phyloP scores from a whole-genome alignment of 192 early-diverging fungal genomes.

The Backusella liffmaniae region DNA sequence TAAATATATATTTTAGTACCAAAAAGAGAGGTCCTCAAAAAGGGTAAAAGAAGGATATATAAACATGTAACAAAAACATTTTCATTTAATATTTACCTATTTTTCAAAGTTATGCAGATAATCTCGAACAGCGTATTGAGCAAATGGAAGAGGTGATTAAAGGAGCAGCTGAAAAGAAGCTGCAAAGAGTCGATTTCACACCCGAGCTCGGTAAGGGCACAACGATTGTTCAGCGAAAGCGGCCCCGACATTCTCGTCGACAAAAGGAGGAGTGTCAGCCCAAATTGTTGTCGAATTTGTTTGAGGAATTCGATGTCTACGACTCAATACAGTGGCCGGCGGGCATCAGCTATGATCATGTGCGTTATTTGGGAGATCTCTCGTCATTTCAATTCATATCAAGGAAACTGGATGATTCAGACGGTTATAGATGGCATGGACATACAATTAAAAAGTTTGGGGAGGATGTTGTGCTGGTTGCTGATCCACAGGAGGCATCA shows the following conservation, averaged over 20 bases:
- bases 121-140: slow-evolving; percentile 11
- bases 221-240: not conserved
- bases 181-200: not conserved
- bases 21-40: not conserved
- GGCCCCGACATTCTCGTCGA: not conserved
- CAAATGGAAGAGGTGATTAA: not conserved
- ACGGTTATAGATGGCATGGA: not conserved
- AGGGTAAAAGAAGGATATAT: not conserved
- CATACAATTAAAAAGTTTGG: slow-evolving; percentile 16
- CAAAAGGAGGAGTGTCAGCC: not conserved
- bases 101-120: not conserved
- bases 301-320: not conserved
- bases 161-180: not conserved
- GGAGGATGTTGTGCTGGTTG: slow-evolving; percentile 19
- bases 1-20: not conserved
- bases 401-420: slow-evolving; percentile 5
- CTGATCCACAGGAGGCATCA: slow-evolving; percentile 3
- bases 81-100: not conserved
- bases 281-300: not conserved
- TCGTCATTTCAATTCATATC: slow-evolving; percentile 25
- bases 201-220: not conserved
- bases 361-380: slow-evolving; percentile 25
- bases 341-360: slow-evolving; percentile 5
- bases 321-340: slow-evolving; percentile 5
- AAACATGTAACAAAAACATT: not conserved